These are phyloP conservation scores for Persicaria maculosa DNA, from an alignment of 148 eudicot genomes.

Conservation along the genomic window DNA sequence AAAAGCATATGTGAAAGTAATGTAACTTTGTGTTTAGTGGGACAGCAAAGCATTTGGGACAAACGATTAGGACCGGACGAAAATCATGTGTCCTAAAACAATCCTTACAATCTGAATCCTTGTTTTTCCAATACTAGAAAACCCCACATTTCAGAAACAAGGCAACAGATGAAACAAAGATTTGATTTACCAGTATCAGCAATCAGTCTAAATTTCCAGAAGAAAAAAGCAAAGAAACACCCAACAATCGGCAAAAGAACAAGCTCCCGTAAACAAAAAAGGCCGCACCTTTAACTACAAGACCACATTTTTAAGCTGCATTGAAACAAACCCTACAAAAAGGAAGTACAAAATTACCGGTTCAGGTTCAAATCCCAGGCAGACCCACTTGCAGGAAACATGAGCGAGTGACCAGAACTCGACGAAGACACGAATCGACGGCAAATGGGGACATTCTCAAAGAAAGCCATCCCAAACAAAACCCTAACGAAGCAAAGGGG, in stretches of 20 bases:
- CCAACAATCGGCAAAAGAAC: background rate
- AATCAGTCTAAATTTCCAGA: background rate
- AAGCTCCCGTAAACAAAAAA: background rate
- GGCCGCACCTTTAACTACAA: background rate
- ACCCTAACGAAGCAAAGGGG: background rate
- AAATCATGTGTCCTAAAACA: background rate
- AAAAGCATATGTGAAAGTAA: too few species aligned
- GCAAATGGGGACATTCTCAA: background rate
- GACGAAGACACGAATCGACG: background rate
- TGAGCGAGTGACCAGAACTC: background rate
- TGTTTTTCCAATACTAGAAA: background rate
- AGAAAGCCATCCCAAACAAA: background rate
- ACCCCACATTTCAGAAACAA: background rate
- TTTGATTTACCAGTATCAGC: background rate
- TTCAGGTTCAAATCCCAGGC: background rate
- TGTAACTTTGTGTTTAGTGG: too few species aligned
- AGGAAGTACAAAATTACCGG: background rate
- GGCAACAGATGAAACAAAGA: background rate
- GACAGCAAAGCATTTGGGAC: too few species aligned
- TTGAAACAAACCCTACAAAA: slow-evolving; percentile 1
- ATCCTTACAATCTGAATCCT: background rate
- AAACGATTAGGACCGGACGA: too few species aligned
- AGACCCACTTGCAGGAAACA: slow-evolving; percentile 10
- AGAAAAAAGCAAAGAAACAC: background rate
- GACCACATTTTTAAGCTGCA: background rate